phyloP scores from a whole-genome alignment of 805 yeast species.

The Naumovozyma baii region DNA sequence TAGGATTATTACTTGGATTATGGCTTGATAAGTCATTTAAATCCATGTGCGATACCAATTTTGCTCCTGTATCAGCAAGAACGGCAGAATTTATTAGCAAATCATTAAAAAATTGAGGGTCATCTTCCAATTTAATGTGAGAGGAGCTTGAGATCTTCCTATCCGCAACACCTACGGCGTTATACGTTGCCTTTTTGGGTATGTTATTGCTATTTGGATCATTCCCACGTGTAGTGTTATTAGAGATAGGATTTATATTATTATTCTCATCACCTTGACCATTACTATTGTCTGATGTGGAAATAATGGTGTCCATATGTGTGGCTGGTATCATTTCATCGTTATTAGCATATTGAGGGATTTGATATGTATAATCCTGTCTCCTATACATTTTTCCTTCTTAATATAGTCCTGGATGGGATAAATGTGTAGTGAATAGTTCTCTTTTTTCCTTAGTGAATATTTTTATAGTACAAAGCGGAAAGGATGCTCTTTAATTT shows the following conservation, averaged over 20 bases:
- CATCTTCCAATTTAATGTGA: neutral
- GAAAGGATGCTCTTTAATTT: no score
- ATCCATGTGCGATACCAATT: constrained; percentile 5
- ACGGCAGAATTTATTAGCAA: constrained; percentile 1
- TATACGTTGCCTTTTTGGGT: no score
- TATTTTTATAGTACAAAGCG: no score
- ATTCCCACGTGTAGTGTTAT: no score
- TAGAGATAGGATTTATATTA: no score
- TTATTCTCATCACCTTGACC: neutral
- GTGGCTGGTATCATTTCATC: no score
- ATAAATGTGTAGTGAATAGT: no score
- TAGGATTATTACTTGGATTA: neutral
- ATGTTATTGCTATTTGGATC: no score
- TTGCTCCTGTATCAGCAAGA: constrained; percentile 1
- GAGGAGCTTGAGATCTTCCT: neutral
- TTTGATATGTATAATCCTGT: neutral
- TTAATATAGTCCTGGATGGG: no score
- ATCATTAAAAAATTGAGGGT: neutral
- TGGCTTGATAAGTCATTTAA: constrained; percentile 1
- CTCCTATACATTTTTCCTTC: neutral
- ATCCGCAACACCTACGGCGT: no score
- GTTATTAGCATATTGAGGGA: neutral
- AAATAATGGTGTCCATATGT: neutral
- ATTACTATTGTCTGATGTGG: neutral
- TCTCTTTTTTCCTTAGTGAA: no score